Evolutionary conservation across 768 basidiomycete species (phyloP).

Genomic region (Termitomyces sp.): DNA sequence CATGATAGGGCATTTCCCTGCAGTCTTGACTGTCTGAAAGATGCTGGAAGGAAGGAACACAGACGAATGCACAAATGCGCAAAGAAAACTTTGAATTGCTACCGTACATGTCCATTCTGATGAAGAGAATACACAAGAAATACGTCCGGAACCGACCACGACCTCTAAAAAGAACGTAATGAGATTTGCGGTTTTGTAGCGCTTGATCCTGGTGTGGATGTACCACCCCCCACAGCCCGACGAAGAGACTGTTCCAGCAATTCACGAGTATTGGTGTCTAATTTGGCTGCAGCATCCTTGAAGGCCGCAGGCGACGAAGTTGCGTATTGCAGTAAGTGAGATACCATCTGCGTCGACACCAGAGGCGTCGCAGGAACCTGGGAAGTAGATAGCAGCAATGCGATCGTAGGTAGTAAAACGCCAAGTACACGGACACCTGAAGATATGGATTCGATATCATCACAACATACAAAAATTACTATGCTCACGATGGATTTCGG

Average conservation of each 20-base stretch:
- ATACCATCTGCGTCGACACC: constrained; percentile 49
- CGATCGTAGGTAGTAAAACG: constrained; percentile 71
- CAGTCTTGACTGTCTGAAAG: neutral
- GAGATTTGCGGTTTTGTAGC: constrained; percentile 73
- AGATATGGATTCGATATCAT: neutral
- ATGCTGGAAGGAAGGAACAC: neutral
- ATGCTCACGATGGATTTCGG: constrained; percentile 59
- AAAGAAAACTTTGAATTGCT: neutral
- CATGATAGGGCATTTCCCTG: neutral
- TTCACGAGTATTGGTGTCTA: constrained; percentile 54
- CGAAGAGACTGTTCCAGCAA: constrained; percentile 75
- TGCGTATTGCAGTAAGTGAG: constrained; percentile 70
- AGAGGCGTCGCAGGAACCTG: constrained; percentile 36
- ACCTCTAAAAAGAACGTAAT: constrained; percentile 58
- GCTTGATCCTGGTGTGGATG: constrained; percentile 24
- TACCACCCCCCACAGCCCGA: constrained; percentile 56
- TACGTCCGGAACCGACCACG: neutral
- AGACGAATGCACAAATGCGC: neutral
- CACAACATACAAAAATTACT: neutral
- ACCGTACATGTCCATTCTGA: neutral
- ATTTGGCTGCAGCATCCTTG: constrained; percentile 73
- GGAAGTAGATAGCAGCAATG: constrained; percentile 59
- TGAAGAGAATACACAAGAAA: neutral
- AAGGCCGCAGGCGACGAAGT: constrained; percentile 68
- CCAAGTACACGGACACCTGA: constrained; percentile 64